Percentiles rank a stretch among this genome's conserved stretches.
phyloP scores from a whole-genome alignment of 2,329 filamentous ascomycete genomes.

The Monosporascus sp. region DNA sequence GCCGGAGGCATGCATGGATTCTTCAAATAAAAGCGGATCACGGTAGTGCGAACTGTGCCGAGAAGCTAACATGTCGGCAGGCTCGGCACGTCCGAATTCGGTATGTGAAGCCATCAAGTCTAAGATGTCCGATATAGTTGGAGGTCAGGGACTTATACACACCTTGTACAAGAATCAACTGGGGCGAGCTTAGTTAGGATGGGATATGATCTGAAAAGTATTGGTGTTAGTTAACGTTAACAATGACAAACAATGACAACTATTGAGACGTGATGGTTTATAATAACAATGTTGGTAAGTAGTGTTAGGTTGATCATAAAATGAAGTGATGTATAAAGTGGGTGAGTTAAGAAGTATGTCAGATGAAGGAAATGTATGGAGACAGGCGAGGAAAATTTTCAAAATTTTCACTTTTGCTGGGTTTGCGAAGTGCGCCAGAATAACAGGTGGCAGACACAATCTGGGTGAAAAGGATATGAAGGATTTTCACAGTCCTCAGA shows the following conservation, averaged over 20 bases:
- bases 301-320: not conserved
- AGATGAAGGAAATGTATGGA: not conserved
- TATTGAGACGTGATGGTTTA: not conserved
- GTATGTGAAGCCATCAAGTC: no score
- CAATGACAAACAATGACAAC: no score
- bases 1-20: no score
- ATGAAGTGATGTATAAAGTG: not conserved
- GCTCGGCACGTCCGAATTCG: not conserved
- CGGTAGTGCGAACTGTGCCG: no score
- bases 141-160: conserved; percentile 4
- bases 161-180: conserved; percentile 21
- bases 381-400: no score
- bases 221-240: conserved; percentile 5
- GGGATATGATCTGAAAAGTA: conserved; percentile 14
- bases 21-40: no score
- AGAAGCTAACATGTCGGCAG: not conserved
- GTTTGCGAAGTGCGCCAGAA: not conserved
- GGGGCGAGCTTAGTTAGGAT: conserved; percentile 14
- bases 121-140: not conserved
- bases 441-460: no score
- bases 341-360: not conserved
- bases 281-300: not conserved
- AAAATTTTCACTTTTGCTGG: no score
- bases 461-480: no score
- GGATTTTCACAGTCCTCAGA: no score